phyloP scores from a whole-genome alignment of 2,329 filamentous ascomycete species.

The Neodidymelliopsis sp. region DNA sequence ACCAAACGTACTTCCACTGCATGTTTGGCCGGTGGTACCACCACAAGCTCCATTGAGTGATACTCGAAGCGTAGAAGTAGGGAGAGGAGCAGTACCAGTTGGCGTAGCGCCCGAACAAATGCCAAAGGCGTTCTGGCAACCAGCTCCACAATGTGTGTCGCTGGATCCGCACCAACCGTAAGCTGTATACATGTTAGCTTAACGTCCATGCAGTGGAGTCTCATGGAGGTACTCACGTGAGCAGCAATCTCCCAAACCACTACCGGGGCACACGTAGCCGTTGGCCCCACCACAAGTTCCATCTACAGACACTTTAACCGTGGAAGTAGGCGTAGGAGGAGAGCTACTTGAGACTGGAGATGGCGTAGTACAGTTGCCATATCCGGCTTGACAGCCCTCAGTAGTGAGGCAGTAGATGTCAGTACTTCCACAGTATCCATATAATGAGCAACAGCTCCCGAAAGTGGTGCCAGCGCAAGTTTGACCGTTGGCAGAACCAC shows the following conservation, averaged over 20 bases:
- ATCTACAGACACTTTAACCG: conserved; percentile 16
- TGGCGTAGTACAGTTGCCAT: conserved; percentile 28
- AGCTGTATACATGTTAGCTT: not conserved
- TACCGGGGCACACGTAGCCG: conserved; percentile 25
- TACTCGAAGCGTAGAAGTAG: conserved; percentile 15
- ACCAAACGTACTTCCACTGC: conserved; percentile 11
- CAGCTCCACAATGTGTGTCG: conserved; percentile 8
- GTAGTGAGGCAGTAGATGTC: conserved; percentile 29
- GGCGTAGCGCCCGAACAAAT: conserved; percentile 11
- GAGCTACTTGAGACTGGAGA: conserved; percentile 9
- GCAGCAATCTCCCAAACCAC: conserved; percentile 29
- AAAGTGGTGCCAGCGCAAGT: conserved; percentile 14
- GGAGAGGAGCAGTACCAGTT: conserved; percentile 21
- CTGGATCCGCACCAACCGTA: conserved; percentile 24
- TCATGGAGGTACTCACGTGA: conserved; percentile 4
- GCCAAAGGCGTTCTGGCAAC: conserved; percentile 22
- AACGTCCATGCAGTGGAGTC: not conserved
- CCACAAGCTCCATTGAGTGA: conserved; percentile 20
- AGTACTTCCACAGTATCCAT: conserved; percentile 49
- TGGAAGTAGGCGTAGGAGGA: conserved; percentile 12
- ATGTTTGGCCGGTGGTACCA: conserved; percentile 12
- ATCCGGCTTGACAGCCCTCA: conserved; percentile 37
- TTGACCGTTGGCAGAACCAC: conserved; percentile 13
- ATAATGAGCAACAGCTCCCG: conserved; percentile 26
- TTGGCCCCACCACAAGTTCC: conserved; percentile 22